These are phyloP conservation scores for Cladorrhinum samala DNA, from an alignment of 495 filamentous ascomycete genomes.

Conservation along the genomic window DNA sequence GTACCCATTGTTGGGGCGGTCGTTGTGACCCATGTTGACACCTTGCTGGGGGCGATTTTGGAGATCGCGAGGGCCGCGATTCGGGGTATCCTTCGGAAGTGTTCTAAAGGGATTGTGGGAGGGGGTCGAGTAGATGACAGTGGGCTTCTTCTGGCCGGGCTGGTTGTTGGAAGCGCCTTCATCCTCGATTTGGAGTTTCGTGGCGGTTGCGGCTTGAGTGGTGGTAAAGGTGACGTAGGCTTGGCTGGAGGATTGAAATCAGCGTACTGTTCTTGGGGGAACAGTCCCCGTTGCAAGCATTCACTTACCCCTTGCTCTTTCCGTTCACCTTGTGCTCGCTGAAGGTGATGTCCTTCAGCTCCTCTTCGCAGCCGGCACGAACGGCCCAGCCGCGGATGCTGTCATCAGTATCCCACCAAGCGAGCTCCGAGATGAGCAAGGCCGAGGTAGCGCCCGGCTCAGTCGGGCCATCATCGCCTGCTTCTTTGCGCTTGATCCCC, in stretches of 20 bases:
- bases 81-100: slow-evolving; percentile 82
- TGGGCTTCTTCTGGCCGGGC: slow-evolving; percentile 58
- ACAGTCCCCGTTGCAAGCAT: not conserved
- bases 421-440: slow-evolving; percentile 76
- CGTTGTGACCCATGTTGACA: slow-evolving; percentile 13
- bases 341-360: slow-evolving; percentile 89
- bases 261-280: not conserved
- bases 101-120: slow-evolving; percentile 84
- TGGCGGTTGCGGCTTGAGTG: slow-evolving; percentile 77
- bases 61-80: slow-evolving; percentile 61
- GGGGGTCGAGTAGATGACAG: slow-evolving; percentile 68
- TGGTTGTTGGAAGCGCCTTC: slow-evolving; percentile 35
- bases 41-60: slow-evolving; percentile 40
- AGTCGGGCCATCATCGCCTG: slow-evolving; percentile 64
- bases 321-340: slow-evolving; percentile 98
- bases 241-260: slow-evolving; percentile 53
- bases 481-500: slow-evolving; percentile 71
- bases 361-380: slow-evolving; percentile 67
- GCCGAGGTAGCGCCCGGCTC: slow-evolving; percentile 81
- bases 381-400: slow-evolving; percentile 85
- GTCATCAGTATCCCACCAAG: slow-evolving; percentile 97
- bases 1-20: slow-evolving; percentile 29
- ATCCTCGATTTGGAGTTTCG: slow-evolving; percentile 74
- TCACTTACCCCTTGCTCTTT: slow-evolving; percentile 86
- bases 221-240: slow-evolving; percentile 82